A percentile compares a stretch with the other conserved stretches of the same genome.
phyloP scores from a whole-genome alignment of 1,139 yeast species.

The Lodderomyces oxycetoniae region DNA sequence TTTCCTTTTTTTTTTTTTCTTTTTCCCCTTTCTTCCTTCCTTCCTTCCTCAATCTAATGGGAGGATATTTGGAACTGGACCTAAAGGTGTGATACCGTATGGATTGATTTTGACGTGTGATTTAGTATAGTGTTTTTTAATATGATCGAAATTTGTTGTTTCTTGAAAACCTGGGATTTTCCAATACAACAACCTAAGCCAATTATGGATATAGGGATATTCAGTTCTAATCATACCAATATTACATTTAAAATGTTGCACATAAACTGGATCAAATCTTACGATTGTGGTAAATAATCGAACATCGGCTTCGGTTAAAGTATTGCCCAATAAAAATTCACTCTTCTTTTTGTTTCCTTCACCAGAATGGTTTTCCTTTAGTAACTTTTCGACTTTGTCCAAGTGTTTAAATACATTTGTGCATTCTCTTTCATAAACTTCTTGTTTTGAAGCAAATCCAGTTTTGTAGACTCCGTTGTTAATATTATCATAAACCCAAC shows the following conservation, averaged over 20 bases:
- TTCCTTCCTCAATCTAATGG: conserved; percentile 18
- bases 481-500: conserved; percentile 80
- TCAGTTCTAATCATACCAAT: conserved; percentile 74
- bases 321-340: conserved; percentile 57
- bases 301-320: conserved; percentile 84
- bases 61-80: conserved; percentile 76
- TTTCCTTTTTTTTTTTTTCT: no score
- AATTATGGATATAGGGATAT: conserved; percentile 71
- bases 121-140: conserved; percentile 82
- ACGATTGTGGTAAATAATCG: conserved; percentile 72
- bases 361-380: conserved; percentile 42
- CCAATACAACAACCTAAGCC: conserved; percentile 87
- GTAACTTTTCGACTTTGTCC: conserved; percentile 68
- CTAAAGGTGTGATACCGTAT: conserved; percentile 76
- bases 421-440: conserved; percentile 74
- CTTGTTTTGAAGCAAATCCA: conserved; percentile 85
- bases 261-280: conserved; percentile 87
- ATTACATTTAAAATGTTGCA: conserved; percentile 93
- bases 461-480: conserved; percentile 94
- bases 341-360: conserved; percentile 22
- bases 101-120: conserved; percentile 82
- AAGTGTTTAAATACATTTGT: conserved; percentile 60
- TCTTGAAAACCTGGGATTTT: conserved; percentile 67
- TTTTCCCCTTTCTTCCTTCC: no score
- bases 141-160: conserved; percentile 85